A percentile compares a stretch with the other conserved stretches of the same genome.
Evolutionary conservation across 139 green algal species (phyloP).

Genomic region (Chlamydomonas urium): DNA sequence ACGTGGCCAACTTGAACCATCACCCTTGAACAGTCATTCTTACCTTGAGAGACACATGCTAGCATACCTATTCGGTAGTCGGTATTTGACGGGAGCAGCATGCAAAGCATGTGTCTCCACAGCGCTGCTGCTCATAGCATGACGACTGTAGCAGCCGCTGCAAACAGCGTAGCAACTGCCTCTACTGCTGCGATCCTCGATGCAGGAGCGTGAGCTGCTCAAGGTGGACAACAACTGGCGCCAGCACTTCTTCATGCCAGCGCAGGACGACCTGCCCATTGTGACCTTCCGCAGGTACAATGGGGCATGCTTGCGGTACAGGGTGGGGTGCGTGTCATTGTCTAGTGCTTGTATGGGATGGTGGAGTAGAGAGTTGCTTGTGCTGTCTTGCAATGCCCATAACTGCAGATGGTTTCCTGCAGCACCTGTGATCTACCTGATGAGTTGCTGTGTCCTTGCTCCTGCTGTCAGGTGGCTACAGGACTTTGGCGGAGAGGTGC

Average conservation of each 20-base stretch:
- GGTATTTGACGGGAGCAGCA: no score
- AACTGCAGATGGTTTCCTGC: neutral
- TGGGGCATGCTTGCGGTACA: neutral
- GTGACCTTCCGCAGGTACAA: slow-evolving; percentile 4
- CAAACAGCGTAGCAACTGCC: no score
- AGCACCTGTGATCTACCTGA: neutral
- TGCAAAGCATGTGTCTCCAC: no score
- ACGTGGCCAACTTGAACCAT: no score
- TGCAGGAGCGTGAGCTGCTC: slow-evolving; percentile 13
- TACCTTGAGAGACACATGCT: no score
- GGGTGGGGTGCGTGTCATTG: neutral
- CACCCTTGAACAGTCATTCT: no score
- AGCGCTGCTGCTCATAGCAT: no score
- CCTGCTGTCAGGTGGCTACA: neutral
- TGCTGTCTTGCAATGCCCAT: neutral
- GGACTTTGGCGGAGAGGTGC: neutral
- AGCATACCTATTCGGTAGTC: no score
- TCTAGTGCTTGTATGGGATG: neutral
- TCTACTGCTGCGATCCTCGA: no score
- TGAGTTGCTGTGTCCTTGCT: no score
- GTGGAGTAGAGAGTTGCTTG: neutral
- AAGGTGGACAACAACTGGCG: neutral
- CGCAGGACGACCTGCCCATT: neutral
- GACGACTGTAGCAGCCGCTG: no score
- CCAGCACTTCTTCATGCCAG: slow-evolving; percentile 8